phyloP scores from a whole-genome alignment of 768 basidiomycete genomes.

The Lentinula lateritia region DNA sequence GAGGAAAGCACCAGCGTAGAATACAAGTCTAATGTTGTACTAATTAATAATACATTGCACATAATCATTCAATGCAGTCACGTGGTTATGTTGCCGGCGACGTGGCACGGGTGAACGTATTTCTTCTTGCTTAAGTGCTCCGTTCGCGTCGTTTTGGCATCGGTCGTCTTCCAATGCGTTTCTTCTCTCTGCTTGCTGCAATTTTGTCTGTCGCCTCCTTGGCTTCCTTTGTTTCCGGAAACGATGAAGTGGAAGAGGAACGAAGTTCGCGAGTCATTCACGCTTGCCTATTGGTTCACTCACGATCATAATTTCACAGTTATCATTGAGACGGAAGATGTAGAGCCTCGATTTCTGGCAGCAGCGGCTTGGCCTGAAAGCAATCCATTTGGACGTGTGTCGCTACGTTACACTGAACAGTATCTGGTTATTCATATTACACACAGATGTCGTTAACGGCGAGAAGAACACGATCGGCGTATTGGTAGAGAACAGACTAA shows the following conservation, averaged over 20 bases:
- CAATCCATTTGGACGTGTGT: constrained; percentile 76
- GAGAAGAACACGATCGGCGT: constrained; percentile 63
- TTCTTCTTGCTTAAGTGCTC: not conserved
- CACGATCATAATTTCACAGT: constrained; percentile 12
- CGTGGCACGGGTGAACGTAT: not conserved
- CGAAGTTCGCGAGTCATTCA: constrained; percentile 7
- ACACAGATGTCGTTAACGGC: constrained; percentile 78
- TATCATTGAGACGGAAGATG: constrained; percentile 47
- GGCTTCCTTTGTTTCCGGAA: constrained; percentile 21
- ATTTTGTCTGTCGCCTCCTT: constrained; percentile 21
- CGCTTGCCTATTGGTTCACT: constrained; percentile 8
- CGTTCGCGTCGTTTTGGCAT: too few relatives aligned
- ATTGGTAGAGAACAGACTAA: constrained; percentile 70
- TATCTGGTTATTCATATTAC: not conserved
- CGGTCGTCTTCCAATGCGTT: constrained; percentile 24
- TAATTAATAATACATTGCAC: not conserved
- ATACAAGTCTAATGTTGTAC: not conserved
- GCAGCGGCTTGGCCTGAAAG: constrained; percentile 60
- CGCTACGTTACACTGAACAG: not conserved
- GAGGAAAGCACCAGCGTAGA: constrained; percentile 29
- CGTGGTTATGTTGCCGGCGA: not conserved
- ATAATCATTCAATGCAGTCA: not conserved
- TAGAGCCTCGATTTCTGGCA: constrained; percentile 24
- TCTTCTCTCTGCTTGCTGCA: constrained; percentile 20
- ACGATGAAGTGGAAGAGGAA: constrained; percentile 40